Percentiles rank a stretch among this genome's conserved stretches.
phyloP scores from a whole-genome alignment of 2,329 filamentous ascomycete genomes.

The Gnomoniopsis smithogilvyi region DNA sequence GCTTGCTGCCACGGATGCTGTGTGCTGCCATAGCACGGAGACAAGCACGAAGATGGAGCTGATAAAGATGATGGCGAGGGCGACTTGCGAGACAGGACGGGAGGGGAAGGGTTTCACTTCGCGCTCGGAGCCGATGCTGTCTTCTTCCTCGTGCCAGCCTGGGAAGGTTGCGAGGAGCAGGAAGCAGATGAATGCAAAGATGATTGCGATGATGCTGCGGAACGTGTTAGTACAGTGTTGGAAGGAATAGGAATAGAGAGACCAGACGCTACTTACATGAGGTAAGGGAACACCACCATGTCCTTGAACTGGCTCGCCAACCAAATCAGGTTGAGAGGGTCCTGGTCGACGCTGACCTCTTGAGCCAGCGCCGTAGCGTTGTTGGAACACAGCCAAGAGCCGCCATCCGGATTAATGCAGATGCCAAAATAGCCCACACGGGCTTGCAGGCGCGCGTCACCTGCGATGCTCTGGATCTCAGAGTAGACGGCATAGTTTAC shows the following conservation, averaged over 20 bases:
- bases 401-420: constrained; percentile 88
- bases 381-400: constrained; percentile 92
- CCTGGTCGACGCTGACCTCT: constrained; percentile 84
- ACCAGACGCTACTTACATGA: constrained; percentile 63
- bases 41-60: constrained; percentile 69
- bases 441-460: constrained; percentile 77
- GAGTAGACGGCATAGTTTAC: constrained; percentile 84
- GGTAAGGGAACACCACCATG: constrained; percentile 95
- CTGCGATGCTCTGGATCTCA: constrained; percentile 87
- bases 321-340: constrained; percentile 97
- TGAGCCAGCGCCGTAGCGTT: constrained; percentile 92
- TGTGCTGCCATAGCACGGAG: constrained; percentile 87
- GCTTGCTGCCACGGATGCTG: constrained; percentile 90
- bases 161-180: constrained; percentile 94
- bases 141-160: constrained; percentile 91
- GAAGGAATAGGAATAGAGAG: background rate
- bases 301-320: constrained; percentile 96
- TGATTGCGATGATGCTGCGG: constrained; percentile 86
- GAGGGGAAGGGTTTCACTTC: constrained; percentile 95
- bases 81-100: constrained; percentile 86
- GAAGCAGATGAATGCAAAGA: constrained; percentile 95
- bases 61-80: constrained; percentile 87
- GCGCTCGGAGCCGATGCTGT: constrained; percentile 75
- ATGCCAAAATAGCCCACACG: constrained; percentile 98
- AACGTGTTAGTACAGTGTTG: constrained; percentile 15